Evolutionary conservation across 202 grass and related monocot species (phyloP).

Genomic region (Eragrostis tef): DNA sequence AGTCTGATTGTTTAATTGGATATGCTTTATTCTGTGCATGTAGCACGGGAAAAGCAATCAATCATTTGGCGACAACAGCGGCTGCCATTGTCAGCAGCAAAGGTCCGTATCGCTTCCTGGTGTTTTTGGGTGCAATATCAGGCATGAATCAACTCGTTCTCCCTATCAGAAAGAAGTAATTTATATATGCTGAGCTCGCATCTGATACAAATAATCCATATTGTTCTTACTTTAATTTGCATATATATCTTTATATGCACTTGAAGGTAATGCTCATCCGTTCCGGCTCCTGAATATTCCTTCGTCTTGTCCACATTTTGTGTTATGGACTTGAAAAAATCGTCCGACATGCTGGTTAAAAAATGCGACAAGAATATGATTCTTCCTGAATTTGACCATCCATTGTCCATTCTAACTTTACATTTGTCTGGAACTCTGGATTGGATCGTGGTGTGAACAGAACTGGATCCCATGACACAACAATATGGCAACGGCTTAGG

Average conservation of each 20-base stretch:
- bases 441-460: constrained; percentile 1
- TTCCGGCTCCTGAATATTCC: neutral
- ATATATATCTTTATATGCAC: neutral
- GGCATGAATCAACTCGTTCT: too few species aligned
- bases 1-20: neutral
- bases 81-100: neutral
- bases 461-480: neutral
- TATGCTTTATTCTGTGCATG: neutral
- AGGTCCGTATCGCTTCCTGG: neutral
- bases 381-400: constrained; percentile 6
- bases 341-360: neutral
- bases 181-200: neutral
- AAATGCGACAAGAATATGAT: neutral
- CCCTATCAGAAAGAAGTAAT: neutral
- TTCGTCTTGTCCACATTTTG: neutral
- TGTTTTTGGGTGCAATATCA: neutral
- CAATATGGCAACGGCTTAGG: neutral
- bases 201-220: neutral
- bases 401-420: neutral
- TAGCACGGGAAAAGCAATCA: neutral
- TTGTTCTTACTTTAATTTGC: constrained; percentile 16
- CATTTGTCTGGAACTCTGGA: constrained; percentile 5
- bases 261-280: neutral
- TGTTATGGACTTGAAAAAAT: neutral
- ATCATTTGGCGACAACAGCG: neutral